Evolutionary conservation across 1,139 yeast genomes (phyloP), one percentile per base, ranked within the genome.

Genomic region (Diutina catenulata): DNA sequence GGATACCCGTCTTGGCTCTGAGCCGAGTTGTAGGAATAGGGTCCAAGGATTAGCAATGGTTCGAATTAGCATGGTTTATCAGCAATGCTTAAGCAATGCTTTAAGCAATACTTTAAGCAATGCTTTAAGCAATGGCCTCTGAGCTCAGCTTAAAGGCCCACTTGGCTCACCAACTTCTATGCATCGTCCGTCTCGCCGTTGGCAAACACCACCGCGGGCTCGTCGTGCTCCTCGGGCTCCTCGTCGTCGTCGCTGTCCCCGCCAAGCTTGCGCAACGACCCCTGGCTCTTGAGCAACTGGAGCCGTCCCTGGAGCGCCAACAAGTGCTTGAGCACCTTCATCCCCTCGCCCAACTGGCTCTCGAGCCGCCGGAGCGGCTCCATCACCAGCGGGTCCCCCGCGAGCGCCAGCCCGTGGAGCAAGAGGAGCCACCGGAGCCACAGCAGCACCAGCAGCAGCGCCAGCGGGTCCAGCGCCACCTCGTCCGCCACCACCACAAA

Each of bases 381-480:
- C n/a, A 53, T 45, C 29, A 58, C 58, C 8, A 55, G 61, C 3
- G 52, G 38, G 33, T 59, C 59, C 39, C 55, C 55, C 13, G 65
- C 56, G 19, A 70, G 50, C 26, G 59, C 48, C 1, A 64, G 62
- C 11, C 76, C 76, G 42, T 69, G 66, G 10, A 60, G 49, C 23
- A 72, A 51, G 29, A 73, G 53, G 9, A 71, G 42, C 70, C 72
- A 68, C 49, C 68, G 69, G 42, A 74, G 55, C 79, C 78, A 74
- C 13, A 64, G 40, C 3, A 66, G 57, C 28, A 62, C 49, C 4
- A 56, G 47, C 5, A 56, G 44, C 28, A 56, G 55, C 28, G 55
- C 54, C 4, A 66, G 53, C 5, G 68, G 60, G 37, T 57, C 59
- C 9, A 48, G 50, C 1, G 67, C 54, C 2, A 71, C 59, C 21